Conservation (phyloP, 129 eudicot genomes). For the Tagetes erecta region DNA sequence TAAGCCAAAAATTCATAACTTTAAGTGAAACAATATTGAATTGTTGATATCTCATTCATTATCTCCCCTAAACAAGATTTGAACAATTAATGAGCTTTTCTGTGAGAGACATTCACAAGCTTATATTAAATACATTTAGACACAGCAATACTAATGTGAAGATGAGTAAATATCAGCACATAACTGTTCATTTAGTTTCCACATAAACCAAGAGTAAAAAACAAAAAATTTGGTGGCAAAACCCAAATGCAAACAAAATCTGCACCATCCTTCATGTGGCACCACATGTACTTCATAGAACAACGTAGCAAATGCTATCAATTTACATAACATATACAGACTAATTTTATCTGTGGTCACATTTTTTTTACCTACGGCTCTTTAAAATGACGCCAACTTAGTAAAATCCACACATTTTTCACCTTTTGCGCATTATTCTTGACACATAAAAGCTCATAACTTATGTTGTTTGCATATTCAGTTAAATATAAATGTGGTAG, state of each 20-base stretch:
- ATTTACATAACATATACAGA: background rate
- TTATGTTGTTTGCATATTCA: background rate
- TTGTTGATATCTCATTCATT: background rate
- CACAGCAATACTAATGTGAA: background rate
- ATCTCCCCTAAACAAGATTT: background rate
- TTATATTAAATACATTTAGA: background rate
- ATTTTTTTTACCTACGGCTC: background rate
- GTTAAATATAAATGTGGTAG: background rate
- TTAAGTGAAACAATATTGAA: background rate
- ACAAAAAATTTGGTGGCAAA: background rate
- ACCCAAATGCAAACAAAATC: background rate
- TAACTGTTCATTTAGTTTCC: background rate
- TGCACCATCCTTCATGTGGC: background rate
- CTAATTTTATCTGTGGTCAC: background rate
- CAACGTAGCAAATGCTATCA: slow-evolving; percentile 20
- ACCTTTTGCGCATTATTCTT: background rate
- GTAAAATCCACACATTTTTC: slow-evolving; percentile 1
- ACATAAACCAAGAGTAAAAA: background rate
- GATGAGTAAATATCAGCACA: background rate
- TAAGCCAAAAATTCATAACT: background rate
- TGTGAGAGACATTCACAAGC: background rate
- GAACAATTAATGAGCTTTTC: background rate
- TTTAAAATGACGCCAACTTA: background rate
- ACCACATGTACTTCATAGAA: slow-evolving; percentile 11
- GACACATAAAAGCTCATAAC: background rate